Base-by-base conservation (phyloP, 805 yeast species). In the Blastobotrys attinorum region DNA sequence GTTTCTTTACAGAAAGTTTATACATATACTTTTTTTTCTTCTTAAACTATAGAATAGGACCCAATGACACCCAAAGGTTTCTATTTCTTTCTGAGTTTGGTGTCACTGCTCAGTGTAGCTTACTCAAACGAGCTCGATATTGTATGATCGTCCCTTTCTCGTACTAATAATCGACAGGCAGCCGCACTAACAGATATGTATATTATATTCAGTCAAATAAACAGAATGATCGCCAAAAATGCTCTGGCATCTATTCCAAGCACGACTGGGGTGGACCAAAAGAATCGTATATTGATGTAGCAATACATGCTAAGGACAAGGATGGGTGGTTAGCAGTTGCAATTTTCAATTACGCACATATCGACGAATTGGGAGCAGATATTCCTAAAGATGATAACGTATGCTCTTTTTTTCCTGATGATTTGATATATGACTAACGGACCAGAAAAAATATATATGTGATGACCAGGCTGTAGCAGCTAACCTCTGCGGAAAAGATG, bases 221-320 rank as follows among this genome's bases (percentile, higher is more conserved):
- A 22, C 13, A 73, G 13, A 63, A 56, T 8, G 65, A 74, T 39
- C 69, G 80, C 15, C 92, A 85, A 56, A 76, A 77, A 21, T 90
- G 98, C 61, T 73, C 88, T 3, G 98, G 98, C 29, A 82, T 90
- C 79, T 90, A 90, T 65, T 75, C 89, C 44, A 80, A 79, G 54
- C 70, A 76, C 38, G 95, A 89, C 57, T 85, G 95, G 89, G 83
- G 87, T 39, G 98, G 98, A 29, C 48, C 53, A 20, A 70, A 72
- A 7, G 80, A 77, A 47, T 88, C 94, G 63, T 61, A 77, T 75
- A 51, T 73, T 71, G 38, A 73, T 72, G 58, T 61, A 5, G 59
- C 46, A 6, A 39, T 51, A 21, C 42, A 58, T 8, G 48, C 54
- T 3, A 46, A 58, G 16, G 64, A 64, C 2, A 70, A 66, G 20